Percentiles rank a stretch among this genome's conserved stretches.
phyloP scores from a whole-genome alignment of 2,329 filamentous ascomycete genomes.

The Penicillium frequentans region DNA sequence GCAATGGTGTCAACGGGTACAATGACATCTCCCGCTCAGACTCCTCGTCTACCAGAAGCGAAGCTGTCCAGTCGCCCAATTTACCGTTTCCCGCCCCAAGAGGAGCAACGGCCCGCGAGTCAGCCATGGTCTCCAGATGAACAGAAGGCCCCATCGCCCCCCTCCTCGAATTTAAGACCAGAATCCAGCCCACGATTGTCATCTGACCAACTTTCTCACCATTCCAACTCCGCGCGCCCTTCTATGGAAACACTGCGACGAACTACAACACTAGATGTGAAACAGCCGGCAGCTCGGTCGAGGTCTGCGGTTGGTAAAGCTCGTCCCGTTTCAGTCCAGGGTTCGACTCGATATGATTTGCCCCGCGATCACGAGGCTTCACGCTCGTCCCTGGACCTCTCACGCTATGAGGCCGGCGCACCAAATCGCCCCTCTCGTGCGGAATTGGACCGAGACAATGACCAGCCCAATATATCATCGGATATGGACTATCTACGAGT shows the following conservation, averaged over 20 bases:
- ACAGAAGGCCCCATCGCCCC: slow-evolving; percentile 33
- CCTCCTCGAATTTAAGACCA: slow-evolving; percentile 33
- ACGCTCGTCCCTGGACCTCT: slow-evolving; percentile 39
- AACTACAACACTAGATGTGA: slow-evolving; percentile 62
- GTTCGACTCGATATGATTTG: slow-evolving; percentile 80
- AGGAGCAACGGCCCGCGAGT: slow-evolving; percentile 49
- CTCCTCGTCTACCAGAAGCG: slow-evolving; percentile 35
- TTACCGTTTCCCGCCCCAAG: slow-evolving; percentile 54
- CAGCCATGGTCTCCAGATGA: slow-evolving; percentile 45
- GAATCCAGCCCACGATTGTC: slow-evolving; percentile 54
- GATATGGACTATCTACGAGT: slow-evolving; percentile 81
- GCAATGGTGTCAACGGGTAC: slow-evolving; percentile 71
- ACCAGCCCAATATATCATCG: slow-evolving; percentile 64
- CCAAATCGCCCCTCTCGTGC: slow-evolving; percentile 35
- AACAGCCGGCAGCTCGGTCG: slow-evolving; percentile 58
- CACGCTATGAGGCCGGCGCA: slow-evolving; percentile 37
- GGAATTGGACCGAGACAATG: slow-evolving; percentile 35
- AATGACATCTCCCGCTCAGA: slow-evolving; percentile 64
- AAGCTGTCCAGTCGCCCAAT: slow-evolving; percentile 45
- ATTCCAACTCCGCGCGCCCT: slow-evolving; percentile 60
- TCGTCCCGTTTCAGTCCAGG: slow-evolving; percentile 78
- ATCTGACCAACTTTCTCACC: slow-evolving; percentile 53
- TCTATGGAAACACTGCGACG: slow-evolving; percentile 67
- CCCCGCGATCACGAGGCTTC: slow-evolving; percentile 72
- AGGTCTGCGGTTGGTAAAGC: slow-evolving; percentile 66